Evolutionary conservation across 768 basidiomycete species (phyloP).

Genomic region (Macrolepiota albuminosa): DNA sequence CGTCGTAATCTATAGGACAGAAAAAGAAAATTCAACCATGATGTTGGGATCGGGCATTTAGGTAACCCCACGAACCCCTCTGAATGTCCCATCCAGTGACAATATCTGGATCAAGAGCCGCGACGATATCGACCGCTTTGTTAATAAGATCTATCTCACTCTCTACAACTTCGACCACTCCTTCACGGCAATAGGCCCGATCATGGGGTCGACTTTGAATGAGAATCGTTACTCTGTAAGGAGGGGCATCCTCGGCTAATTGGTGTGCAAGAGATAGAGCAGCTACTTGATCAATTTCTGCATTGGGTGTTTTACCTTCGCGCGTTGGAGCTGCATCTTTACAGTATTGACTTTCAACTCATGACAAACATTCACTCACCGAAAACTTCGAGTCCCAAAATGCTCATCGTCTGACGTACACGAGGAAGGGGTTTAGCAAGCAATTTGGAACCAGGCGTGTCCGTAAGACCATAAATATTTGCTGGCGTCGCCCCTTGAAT

Average conservation of each 20-base stretch:
- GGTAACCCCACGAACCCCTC: slow-evolving; percentile 85
- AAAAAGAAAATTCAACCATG: slow-evolving; percentile 41
- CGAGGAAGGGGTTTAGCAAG: slow-evolving; percentile 27
- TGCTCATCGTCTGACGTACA: slow-evolving; percentile 68
- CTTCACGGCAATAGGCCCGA: slow-evolving; percentile 31
- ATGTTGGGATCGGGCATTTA: slow-evolving; percentile 57
- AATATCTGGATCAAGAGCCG: slow-evolving; percentile 86
- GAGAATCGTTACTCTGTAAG: slow-evolving; percentile 49
- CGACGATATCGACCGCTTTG: slow-evolving; percentile 63
- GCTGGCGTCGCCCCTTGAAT: slow-evolving; percentile 74
- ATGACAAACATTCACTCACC: slow-evolving; percentile 42
- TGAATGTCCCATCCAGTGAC: slow-evolving; percentile 92
- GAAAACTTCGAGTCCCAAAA: slow-evolving; percentile 82
- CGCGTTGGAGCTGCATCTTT: slow-evolving; percentile 49
- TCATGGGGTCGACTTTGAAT: slow-evolving; percentile 37
- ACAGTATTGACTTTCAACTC: neutral
- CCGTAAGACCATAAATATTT: slow-evolving; percentile 64
- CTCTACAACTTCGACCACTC: slow-evolving; percentile 48
- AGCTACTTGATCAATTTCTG: slow-evolving; percentile 58
- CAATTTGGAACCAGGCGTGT: slow-evolving; percentile 34
- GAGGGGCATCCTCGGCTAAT: slow-evolving; percentile 32
- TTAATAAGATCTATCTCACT: slow-evolving; percentile 83
- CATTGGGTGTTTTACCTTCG: slow-evolving; percentile 56
- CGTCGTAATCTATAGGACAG: neutral
- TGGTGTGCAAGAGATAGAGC: slow-evolving; percentile 77